Conservation (phyloP, 139 green algal genomes). For the Spirogloea muscicola region DNA sequence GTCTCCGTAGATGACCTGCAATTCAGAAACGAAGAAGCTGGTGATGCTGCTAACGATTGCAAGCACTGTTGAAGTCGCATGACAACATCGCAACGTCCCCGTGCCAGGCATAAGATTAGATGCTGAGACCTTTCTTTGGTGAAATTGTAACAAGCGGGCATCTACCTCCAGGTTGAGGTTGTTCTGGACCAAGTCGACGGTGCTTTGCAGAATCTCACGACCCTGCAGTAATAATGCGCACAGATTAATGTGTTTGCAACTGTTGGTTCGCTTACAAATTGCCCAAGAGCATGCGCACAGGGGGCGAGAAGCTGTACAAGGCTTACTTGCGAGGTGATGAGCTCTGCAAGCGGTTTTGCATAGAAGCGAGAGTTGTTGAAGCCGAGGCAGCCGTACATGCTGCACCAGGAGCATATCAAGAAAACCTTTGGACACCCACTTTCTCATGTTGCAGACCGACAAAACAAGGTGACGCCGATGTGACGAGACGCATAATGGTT, state of each 20-base stretch:
- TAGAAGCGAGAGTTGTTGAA: conserved; percentile 91
- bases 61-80: not conserved
- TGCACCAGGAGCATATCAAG: too few relatives aligned
- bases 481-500: too few relatives aligned
- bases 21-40: conserved; percentile 34
- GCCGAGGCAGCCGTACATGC: conserved; percentile 93
- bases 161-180: conserved; percentile 63
- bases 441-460: too few relatives aligned
- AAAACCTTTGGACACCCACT: too few relatives aligned
- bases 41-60: conserved; percentile 5
- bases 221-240: conserved; percentile 50
- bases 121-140: not conserved
- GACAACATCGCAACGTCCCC: not conserved
- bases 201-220: conserved; percentile 87
- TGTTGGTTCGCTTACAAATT: too few relatives aligned
- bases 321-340: conserved; percentile 78
- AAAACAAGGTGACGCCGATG: too few relatives aligned
- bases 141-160: not conserved
- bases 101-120: not conserved
- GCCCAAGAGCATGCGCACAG: too few relatives aligned
- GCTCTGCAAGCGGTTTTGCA: conserved; percentile 85
- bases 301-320: not conserved
- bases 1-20: conserved; percentile 48
- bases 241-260: too few relatives aligned
- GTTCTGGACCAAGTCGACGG: conserved; percentile 86